Evolutionary conservation across 2,329 filamentous ascomycete genomes (phyloP).

Genomic region (Phialophora expanda): DNA sequence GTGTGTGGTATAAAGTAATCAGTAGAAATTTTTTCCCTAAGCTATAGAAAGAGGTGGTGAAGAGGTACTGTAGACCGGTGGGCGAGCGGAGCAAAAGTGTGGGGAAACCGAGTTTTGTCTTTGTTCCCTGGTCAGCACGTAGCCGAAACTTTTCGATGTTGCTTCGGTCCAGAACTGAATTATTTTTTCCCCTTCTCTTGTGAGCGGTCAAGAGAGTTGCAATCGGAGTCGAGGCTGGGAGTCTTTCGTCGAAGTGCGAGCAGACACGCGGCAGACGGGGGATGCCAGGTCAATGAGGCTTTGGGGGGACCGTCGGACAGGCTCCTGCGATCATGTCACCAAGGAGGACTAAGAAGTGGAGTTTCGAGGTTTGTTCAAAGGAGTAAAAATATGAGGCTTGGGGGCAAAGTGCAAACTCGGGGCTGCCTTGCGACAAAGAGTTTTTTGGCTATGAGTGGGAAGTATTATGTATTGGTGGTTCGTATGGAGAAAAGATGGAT

Average conservation of each 20-base stretch:
- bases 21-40: slow-evolving; percentile 5
- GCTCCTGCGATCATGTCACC: slow-evolving; percentile 8
- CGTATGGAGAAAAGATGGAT: slow-evolving; percentile 20
- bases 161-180: slow-evolving; percentile 5
- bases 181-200: neutral
- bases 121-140: slow-evolving; percentile 5
- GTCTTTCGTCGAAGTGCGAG: slow-evolving; percentile 5
- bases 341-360: neutral
- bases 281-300: neutral
- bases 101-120: slow-evolving; percentile 13
- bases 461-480: slow-evolving; percentile 12
- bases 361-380: slow-evolving; percentile 12
- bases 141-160: slow-evolving; percentile 7
- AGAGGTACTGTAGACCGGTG: slow-evolving; percentile 1
- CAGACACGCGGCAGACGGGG: neutral
- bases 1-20: slow-evolving; percentile 2
- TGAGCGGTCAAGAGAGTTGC: slow-evolving; percentile 11
- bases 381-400: slow-evolving; percentile 16
- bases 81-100: slow-evolving; percentile 17
- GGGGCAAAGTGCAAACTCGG: neutral
- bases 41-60: slow-evolving; percentile 7
- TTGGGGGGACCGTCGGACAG: neutral
- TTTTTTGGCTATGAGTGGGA: slow-evolving; percentile 11
- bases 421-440: neutral
- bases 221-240: neutral